Base-by-base conservation (phyloP, 2,329 filamentous ascomycete genomes). In the Chaetomium sp. region DNA sequence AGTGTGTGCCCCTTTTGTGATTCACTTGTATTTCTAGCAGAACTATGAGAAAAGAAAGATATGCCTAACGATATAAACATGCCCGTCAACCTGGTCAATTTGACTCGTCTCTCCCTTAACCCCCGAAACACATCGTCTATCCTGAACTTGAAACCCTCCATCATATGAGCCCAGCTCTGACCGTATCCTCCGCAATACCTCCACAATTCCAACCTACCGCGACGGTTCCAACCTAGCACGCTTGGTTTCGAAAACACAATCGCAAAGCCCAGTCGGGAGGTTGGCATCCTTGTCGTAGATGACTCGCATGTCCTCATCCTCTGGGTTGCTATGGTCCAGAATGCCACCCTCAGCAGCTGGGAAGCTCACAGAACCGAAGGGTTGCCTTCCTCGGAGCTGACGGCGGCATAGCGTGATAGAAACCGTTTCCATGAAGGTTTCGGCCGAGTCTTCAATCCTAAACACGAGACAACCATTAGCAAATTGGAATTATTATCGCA, bases 361-460 rank as follows among this genome's bases (percentile, higher is more conserved):
- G 50, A 60, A 63, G 14, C 53, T 53, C 7, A 48, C 36, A 9
- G 9, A 27, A 4, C 54, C 50, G 33, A 46, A 52, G 2, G 46
- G 43, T 48, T 35, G 9, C 11, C 36, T 41, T 2, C 8, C 10
- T 11, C 14, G 5, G 7, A 32, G 12, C 10, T 56, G 59, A 2
- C 61, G 64, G 51, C 66, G 62, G 4, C 49, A 19, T 40, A 61
- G 47, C 33, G 67, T 62, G 10, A 59, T 49, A 32, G 52, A 32
- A 35, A 67, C 54, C 2, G 65, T 58, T 2, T 52, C 44, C 2
- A 55, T 61, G 8, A 78, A 71, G 2, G 72, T 77, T 62, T 77
- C 75, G 44, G 74, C 72, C 55, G 75, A 77, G 38, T 70, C 69
- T 8, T 70, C 71, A 48, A 81, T 76, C 43, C 58, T 60, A 14